phyloP scores from a whole-genome alignment of 202 grass and related monocot species.

The Cymbopogon flexuosus region DNA sequence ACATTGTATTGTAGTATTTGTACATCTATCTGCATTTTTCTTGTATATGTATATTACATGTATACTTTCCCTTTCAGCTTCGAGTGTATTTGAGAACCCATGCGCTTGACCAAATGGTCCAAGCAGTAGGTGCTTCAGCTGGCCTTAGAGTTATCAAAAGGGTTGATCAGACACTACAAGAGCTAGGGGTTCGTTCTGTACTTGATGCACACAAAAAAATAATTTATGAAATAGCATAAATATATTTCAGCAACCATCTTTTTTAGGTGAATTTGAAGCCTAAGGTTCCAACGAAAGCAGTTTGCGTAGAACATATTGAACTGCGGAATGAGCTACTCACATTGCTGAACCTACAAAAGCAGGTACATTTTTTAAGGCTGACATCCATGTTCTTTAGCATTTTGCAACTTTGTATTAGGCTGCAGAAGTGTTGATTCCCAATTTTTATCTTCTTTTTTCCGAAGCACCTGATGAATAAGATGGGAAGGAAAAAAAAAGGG shows the following conservation, averaged over 20 bases:
- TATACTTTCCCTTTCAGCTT: conserved; percentile 52
- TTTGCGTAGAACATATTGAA: conserved; percentile 77
- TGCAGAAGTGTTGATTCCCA: neutral
- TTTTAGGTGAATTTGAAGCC: conserved; percentile 78
- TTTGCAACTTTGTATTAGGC: conserved; percentile 9
- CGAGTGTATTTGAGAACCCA: conserved; percentile 89
- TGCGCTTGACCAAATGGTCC: conserved; percentile 95
- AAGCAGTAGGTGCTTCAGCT: conserved; percentile 78
- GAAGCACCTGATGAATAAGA: neutral
- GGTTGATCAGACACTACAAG: conserved; percentile 88
- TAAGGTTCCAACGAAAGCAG: conserved; percentile 79
- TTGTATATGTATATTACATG: conserved; percentile 25
- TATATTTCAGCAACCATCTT: neutral
- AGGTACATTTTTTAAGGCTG: conserved; percentile 42
- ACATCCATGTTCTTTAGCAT: neutral
- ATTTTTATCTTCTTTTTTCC: neutral
- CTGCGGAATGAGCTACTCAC: conserved; percentile 77
- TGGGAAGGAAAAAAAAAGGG: neutral
- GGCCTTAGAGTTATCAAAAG: conserved; percentile 86
- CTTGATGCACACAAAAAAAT: neutral
- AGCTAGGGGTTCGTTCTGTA: conserved; percentile 76
- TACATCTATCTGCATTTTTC: neutral
- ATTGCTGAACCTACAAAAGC: conserved; percentile 78
- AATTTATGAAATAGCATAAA: conserved; percentile 5
- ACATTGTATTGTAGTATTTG: neutral